Conservation (phyloP, 139 green algal genomes). For the Axilococcus clingmanii region DNA sequence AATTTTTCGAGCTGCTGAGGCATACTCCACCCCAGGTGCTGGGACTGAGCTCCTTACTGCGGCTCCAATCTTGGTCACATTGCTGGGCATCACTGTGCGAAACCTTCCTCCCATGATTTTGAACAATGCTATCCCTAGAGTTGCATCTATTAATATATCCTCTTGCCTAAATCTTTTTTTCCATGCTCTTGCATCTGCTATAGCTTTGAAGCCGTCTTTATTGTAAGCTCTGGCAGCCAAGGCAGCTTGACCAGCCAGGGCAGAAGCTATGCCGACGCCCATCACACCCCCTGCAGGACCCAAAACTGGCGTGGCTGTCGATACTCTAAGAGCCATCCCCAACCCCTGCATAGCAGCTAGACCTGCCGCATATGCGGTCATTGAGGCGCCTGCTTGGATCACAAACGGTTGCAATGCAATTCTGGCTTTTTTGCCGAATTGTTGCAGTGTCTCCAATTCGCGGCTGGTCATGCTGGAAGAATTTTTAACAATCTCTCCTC, state of each 20-base stretch:
- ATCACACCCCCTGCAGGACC: constrained; percentile 34
- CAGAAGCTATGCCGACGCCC: constrained; percentile 46
- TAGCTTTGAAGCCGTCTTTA: not conserved
- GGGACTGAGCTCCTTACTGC: constrained; percentile 47
- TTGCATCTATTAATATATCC: constrained; percentile 40
- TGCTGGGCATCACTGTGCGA: constrained; percentile 54
- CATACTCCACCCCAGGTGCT: constrained; percentile 41
- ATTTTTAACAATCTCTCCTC: too few relatives aligned
- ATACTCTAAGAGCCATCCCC: constrained; percentile 44
- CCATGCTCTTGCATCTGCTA: constrained; percentile 5
- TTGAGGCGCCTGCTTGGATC: constrained; percentile 10
- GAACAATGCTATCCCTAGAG: constrained; percentile 44
- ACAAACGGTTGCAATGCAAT: constrained; percentile 21
- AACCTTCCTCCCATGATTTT: constrained; percentile 56
- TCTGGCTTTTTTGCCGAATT: too few relatives aligned
- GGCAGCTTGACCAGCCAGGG: constrained; percentile 39
- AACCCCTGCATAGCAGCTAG: constrained; percentile 18
- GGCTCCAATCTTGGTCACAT: constrained; percentile 50
- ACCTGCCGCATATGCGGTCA: constrained; percentile 21
- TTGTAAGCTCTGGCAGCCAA: constrained; percentile 10
- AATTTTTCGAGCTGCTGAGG: constrained; percentile 9
- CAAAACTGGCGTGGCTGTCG: constrained; percentile 50
- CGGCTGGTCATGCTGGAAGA: too few relatives aligned
- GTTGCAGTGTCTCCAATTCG: too few relatives aligned
- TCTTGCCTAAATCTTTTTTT: not conserved